Base-by-base conservation (phyloP, 164 flowering plant species). In the Magnolia changhungtana region DNA sequence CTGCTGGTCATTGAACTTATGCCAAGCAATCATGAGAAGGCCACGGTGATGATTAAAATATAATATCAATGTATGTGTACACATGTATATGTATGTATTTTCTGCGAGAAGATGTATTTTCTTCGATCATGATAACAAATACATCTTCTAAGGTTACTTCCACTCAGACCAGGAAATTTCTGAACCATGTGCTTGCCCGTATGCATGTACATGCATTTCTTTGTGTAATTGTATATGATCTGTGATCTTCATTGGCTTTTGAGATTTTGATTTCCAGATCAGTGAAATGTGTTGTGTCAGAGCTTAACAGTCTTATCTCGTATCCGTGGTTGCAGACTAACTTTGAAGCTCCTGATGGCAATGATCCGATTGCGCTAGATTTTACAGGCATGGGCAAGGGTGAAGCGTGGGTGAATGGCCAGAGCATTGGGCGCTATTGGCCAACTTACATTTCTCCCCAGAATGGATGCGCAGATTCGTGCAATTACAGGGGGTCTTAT, bases 351-450 rank as follows among this genome's bases (percentile, higher is more conserved):
- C 99, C 98, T 55, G 83, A 83, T 77, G 98, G 98, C 4, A 81
- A 69, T 77, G 83, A 81, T 65, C 98, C 96, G 9, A 81, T 91
- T 77, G 93, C 99, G 20, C 50, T 95, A 67, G 95, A 94, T 86
- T 87, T 96, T 76, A 86, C 90, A 0, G 95, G 97, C 55, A 81
- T 94, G 92, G 98, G 97, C 9, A 94, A 94, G 78, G 99, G 98
- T 37, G 93, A 89, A 80, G 99, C 99, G 51, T 96, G 99, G 99
- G 89, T 96, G 72, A 96, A 96, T 72, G 99, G 98, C 29, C 93
- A 93, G 72, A 92, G 98, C 90, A 93, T 94, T 66, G 99, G 99
- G 52, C 96, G 98, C 50, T 96, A 87, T 78, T 96, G 98, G 98
- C 98, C 99, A 59, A 76, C 89, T 31, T 71, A 85, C 72, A 72